Evolutionary conservation across 305 asterid species (phyloP), one percentile per base, ranked within the genome.

Genomic region (Solanum aculeatissimum): DNA sequence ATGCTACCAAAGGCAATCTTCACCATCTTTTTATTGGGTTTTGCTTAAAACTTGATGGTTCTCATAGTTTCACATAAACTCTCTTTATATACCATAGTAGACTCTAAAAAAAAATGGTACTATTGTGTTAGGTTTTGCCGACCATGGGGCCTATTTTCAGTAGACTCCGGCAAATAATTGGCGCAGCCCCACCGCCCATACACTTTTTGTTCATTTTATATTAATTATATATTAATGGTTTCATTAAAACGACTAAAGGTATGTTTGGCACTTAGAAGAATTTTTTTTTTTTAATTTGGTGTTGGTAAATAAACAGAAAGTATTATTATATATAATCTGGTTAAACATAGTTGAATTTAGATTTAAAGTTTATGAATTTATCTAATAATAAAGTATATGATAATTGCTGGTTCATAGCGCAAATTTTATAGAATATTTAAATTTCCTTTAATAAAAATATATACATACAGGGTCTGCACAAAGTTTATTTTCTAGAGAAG

Each of bases 1-100:
- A 90, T 43, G 88, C 94, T 91, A 25, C 97, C 95, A 82, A 91
- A 85, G 45, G 88, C 81, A 63, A 93, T 87, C 91, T 91, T 93
- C 94, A 93, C 97, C 97, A 92, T 93, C 79, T 68, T 83, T 49
- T 65, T 68, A 51, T 12, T 0, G 4, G 27, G 6, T 18, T 53
- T 78, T 77, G 82, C 63, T 78, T 51, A 29, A 53, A 53, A 53
- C 11, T 53, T 78, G 65, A 53, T 78, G 68, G n/a, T 78, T 53
- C 66, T 78, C 83, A n/a, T 18, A 0, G 83, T 53, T 53, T 10
- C 68, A 78, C 66, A 53, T 78, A 19, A 11, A 18, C 82, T 53
- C n/a, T 32, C 83, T 32, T 78, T 78, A 53, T 78, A 78, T 54
- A 78, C 29, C 83, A 78, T 32, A 16, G 68, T 72, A 7, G 40